These are phyloP conservation scores for Hyphodiscus sp. DNA, from an alignment of 2,329 filamentous ascomycete genomes.

Conservation along the genomic window DNA sequence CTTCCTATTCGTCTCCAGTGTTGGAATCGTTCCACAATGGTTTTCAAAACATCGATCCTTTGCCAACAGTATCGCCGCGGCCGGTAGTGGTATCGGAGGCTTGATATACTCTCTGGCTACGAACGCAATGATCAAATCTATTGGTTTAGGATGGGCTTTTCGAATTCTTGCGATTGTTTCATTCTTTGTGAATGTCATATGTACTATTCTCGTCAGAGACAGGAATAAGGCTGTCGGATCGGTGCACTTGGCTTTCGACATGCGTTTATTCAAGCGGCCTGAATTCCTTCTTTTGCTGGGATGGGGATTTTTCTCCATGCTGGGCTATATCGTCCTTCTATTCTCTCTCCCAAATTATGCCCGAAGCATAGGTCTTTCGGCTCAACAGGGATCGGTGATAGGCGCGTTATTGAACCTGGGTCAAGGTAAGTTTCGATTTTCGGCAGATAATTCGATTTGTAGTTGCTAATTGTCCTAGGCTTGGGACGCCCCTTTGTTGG, in stretches of 20 bases:
- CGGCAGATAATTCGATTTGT: not conserved
- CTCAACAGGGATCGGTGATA: constrained; percentile 62
- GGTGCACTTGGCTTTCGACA: constrained; percentile 61
- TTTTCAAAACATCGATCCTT: constrained; percentile 49
- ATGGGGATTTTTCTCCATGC: constrained; percentile 65
- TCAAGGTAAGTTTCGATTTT: constrained; percentile 32
- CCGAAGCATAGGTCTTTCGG: constrained; percentile 56
- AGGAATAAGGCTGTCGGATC: constrained; percentile 65
- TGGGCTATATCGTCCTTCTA: constrained; percentile 70
- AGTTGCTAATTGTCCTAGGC: constrained; percentile 31
- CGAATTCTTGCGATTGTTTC: constrained; percentile 48
- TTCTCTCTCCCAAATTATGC: constrained; percentile 73
- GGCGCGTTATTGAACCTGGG: constrained; percentile 67
- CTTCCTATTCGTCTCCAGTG: constrained; percentile 64
- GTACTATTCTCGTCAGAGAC: constrained; percentile 59
- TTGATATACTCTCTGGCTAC: constrained; percentile 46
- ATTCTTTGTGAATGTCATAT: constrained; percentile 57
- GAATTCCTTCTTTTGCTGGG: constrained; percentile 59
- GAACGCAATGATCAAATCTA: constrained; percentile 47
- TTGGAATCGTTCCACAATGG: constrained; percentile 55
- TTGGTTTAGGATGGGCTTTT: constrained; percentile 51
- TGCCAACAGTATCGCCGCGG: constrained; percentile 58
- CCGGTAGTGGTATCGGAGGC: constrained; percentile 67
- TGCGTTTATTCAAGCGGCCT: constrained; percentile 49
- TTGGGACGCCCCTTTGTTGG: constrained; percentile 67